Evolutionary conservation across 2,329 filamentous ascomycete species (phyloP).

Genomic region (Trichophaea hybrida): DNA sequence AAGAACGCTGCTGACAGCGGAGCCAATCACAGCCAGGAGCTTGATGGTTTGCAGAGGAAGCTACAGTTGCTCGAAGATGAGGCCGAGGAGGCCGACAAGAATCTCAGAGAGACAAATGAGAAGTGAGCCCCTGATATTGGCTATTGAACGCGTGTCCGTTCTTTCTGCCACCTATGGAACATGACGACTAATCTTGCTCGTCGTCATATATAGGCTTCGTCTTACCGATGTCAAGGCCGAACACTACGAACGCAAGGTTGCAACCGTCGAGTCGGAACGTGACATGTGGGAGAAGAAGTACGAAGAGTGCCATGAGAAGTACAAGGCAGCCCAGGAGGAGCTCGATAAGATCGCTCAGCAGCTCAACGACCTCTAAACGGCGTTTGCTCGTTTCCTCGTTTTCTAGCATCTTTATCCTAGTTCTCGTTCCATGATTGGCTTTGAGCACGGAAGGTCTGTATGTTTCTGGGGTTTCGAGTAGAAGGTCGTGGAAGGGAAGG

Average conservation of each 20-base stretch:
- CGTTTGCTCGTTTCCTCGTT: neutral
- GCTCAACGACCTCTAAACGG: conserved; percentile 26
- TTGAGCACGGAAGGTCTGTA: neutral
- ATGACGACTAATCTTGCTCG: conserved; percentile 2
- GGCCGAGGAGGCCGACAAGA: conserved; percentile 92
- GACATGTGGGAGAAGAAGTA: conserved; percentile 97
- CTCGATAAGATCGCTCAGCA: conserved; percentile 79
- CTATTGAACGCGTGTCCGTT: neutral
- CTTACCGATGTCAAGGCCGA: conserved; percentile 98
- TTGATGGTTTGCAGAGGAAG: conserved; percentile 80
- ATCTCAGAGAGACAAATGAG: conserved; percentile 90
- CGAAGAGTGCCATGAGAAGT: conserved; percentile 92
- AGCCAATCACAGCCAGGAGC: conserved; percentile 69
- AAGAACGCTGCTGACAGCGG: conserved; percentile 78
- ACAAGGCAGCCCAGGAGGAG: conserved; percentile 70
- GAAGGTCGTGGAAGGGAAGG: neutral
- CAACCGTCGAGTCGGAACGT: conserved; percentile 80
- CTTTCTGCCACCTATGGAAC: conserved; percentile 11
- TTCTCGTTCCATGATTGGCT: neutral
- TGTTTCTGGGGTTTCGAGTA: neutral
- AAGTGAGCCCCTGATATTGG: conserved; percentile 47
- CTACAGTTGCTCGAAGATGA: conserved; percentile 96
- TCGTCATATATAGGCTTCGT: conserved; percentile 55
- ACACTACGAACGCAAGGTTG: conserved; percentile 98
- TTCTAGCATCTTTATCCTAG: neutral